phyloP scores from a whole-genome alignment of 768 basidiomycete genomes.

The Cantharellus anzutake region DNA sequence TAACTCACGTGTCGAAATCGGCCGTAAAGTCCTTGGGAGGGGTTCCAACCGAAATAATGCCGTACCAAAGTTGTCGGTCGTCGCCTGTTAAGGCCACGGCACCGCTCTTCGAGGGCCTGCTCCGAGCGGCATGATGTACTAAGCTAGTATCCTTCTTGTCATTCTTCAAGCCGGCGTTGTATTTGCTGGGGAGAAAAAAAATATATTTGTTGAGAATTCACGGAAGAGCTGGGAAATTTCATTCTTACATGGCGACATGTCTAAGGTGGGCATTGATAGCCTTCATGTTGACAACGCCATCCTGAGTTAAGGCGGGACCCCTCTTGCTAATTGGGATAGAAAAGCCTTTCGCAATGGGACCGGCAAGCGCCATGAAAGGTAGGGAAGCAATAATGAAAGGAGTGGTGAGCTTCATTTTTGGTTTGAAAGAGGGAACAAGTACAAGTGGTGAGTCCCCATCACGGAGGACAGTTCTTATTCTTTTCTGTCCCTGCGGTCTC shows the following conservation, averaged over 20 bases:
- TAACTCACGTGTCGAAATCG: slow-evolving; percentile 8
- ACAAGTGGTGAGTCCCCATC: too few relatives aligned
- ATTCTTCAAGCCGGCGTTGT: background rate
- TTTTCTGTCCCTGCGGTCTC: too few relatives aligned
- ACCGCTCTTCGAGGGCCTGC: background rate
- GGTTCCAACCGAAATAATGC: slow-evolving; percentile 1
- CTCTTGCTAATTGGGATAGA: background rate
- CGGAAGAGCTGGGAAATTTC: background rate
- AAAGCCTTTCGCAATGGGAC: background rate
- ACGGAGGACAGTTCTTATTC: too few relatives aligned
- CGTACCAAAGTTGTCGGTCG: background rate
- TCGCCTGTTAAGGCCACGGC: background rate
- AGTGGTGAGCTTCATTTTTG: too few relatives aligned
- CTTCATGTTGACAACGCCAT: background rate
- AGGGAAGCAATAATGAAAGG: background rate
- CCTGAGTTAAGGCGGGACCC: background rate
- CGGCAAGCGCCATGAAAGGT: background rate
- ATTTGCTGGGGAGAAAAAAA: background rate
- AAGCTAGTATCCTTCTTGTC: background rate
- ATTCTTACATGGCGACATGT: background rate
- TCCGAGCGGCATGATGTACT: background rate
- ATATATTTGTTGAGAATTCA: background rate
- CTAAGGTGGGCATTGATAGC: background rate
- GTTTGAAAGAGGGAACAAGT: too few relatives aligned
- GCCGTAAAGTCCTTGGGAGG: slow-evolving; percentile 5